Base-by-base conservation (phyloP, 225 moss, liverwort and hornwort genomes). In the Physcomitrium patens region DNA sequence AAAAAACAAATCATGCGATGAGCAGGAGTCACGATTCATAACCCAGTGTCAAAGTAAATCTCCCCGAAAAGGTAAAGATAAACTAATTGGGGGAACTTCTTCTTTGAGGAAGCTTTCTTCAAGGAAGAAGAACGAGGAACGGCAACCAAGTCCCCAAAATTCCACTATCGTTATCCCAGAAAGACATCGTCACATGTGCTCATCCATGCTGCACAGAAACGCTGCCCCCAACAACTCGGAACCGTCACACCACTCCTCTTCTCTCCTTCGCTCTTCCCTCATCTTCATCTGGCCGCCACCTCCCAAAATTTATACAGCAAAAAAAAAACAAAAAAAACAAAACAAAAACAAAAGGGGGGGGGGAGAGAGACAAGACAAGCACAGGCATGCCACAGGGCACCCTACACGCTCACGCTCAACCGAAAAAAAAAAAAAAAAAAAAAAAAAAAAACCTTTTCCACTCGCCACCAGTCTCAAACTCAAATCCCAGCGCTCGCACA, bases 151-250 rank as follows among this genome's bases (percentile, higher is more conserved):
- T 76, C 56, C 41, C 60, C 31, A 37, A 65, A 60, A 65, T 7
- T 48, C 68, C 57, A 78, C 16, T 14, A 70, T 19, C 47, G 45
- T 55, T 44, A 77, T 43, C 55, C 54, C 74, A 76, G 41, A 37
- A 11, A 8, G 9, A 55, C 61, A 45, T 13, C 65, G 17, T 24
- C 24, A 24, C 70, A 74, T 59, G 44, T 16, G 75, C 43, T 67
- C 68, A 72, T 59, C 57, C 47, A 54, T 61, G 43, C 11, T 9
- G 14, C 51, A 8, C 70, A 16, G 4, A 51, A 70, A 45, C 28
- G 18, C 7, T 37, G 31, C 31, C 31, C 65, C 18, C 28, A 31
- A 74, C 65, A 55, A 65, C 74, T 71, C 10, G 27, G 23, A 43
- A 46, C 69, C 43, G 17, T 51, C 55, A 45, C 45, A 18, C 54